These are phyloP conservation scores for Pelargonium australe DNA, from an alignment of 441 rosid species.

Conservation along the genomic window DNA sequence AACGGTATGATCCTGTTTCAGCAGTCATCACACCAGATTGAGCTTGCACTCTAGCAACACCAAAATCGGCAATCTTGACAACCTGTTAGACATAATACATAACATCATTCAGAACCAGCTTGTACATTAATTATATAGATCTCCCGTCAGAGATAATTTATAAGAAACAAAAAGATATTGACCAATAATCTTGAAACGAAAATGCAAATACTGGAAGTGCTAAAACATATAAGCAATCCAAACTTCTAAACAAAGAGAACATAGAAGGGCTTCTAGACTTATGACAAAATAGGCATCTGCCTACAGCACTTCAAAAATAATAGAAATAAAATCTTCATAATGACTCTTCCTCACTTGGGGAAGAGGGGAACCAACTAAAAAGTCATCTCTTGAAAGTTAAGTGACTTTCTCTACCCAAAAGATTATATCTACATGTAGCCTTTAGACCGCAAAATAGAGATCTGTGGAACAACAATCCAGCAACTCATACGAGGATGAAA, in stretches of 20 bases:
- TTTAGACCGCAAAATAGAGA: no score
- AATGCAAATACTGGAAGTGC: neutral
- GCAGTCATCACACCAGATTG: constrained; percentile 69
- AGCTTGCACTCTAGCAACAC: constrained; percentile 64
- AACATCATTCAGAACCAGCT: constrained; percentile 2
- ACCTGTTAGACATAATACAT: constrained; percentile 32
- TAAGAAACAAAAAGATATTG: constrained; percentile 3
- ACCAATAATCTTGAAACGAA: neutral
- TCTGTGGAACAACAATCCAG: neutral
- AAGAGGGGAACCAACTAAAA: no score
- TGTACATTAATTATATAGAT: constrained; percentile 10
- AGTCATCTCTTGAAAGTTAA: no score
- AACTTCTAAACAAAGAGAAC: no score
- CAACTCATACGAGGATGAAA: neutral
- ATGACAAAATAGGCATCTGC: no score
- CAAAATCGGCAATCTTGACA: constrained; percentile 71
- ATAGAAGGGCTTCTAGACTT: no score
- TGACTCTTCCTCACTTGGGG: no score
- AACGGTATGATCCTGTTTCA: constrained; percentile 74
- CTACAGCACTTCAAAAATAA: no score
- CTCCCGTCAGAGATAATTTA: constrained; percentile 4
- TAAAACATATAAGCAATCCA: neutral
- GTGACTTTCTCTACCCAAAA: no score
- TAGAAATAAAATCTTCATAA: no score
- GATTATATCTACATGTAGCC: no score